Evolutionary conservation across 2,329 filamentous ascomycete genomes (phyloP).

Genomic region (Microascus cirrosus): DNA sequence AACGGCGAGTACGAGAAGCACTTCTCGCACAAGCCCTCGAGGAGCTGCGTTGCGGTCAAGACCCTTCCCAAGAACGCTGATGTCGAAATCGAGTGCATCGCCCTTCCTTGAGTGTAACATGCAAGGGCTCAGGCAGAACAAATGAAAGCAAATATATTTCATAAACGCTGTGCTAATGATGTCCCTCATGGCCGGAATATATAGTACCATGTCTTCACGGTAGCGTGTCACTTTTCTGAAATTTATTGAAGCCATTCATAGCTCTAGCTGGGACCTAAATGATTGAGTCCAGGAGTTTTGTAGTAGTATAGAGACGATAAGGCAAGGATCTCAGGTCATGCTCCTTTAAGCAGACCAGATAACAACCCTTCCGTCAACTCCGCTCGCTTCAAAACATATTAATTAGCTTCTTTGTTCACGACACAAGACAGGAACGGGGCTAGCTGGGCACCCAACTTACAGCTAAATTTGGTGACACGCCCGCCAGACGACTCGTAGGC

Average conservation of each 20-base stretch:
- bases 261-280: constrained; percentile 1
- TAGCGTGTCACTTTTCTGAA: neutral
- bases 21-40: constrained; percentile 75
- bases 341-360: constrained; percentile 58
- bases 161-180: neutral
- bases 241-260: neutral
- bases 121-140: neutral
- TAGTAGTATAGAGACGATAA: neutral
- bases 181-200: neutral
- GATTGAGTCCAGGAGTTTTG: constrained; percentile 2
- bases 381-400: constrained; percentile 47
- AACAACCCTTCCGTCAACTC: constrained; percentile 72
- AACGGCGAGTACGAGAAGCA: constrained; percentile 77
- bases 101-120: constrained; percentile 40
- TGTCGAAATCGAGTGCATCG: constrained; percentile 85
- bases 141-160: neutral
- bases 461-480: constrained; percentile 70
- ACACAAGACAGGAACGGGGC: neutral
- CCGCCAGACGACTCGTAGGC: constrained; percentile 58
- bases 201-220: neutral
- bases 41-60: constrained; percentile 84
- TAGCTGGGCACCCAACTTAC: constrained; percentile 37
- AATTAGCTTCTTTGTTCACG: constrained; percentile 11
- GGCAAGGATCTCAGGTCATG: neutral
- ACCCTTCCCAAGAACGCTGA: constrained; percentile 76